phyloP scores from a whole-genome alignment of 352 stramenopile genomes.

The Saprolegnia diclina region DNA sequence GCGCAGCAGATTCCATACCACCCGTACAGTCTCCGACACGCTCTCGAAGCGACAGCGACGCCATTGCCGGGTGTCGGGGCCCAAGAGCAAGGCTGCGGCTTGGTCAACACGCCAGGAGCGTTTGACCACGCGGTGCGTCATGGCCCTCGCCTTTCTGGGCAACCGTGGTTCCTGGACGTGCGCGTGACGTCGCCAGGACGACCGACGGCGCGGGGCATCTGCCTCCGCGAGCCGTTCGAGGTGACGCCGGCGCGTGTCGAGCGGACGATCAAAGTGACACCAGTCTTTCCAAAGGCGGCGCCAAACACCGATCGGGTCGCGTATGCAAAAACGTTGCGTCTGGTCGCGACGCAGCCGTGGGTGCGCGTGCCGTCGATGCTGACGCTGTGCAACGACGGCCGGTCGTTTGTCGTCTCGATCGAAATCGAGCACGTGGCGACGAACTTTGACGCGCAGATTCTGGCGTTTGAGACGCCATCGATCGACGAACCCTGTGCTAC shows the following conservation, averaged over 20 bases:
- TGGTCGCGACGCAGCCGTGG: slow-evolving; percentile 78
- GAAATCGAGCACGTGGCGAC: slow-evolving; percentile 79
- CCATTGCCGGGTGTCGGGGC: slow-evolving; percentile 56
- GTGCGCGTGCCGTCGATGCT: slow-evolving; percentile 77
- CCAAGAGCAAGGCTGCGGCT: slow-evolving; percentile 67
- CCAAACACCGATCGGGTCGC: slow-evolving; percentile 70
- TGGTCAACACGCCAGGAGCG: slow-evolving; percentile 72
- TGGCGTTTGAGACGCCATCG: slow-evolving; percentile 65
- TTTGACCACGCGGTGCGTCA: slow-evolving; percentile 54
- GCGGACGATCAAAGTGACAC: slow-evolving; percentile 81
- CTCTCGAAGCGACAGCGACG: slow-evolving; percentile 78
- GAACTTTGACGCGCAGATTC: slow-evolving; percentile 72
- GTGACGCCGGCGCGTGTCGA: slow-evolving; percentile 47
- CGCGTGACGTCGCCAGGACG: slow-evolving; percentile 17
- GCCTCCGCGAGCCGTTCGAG: slow-evolving; percentile 71
- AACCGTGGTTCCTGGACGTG: slow-evolving; percentile 38
- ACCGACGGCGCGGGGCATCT: slow-evolving; percentile 57
- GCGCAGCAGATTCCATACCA: slow-evolving; percentile 67
- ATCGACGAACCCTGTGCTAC: no score
- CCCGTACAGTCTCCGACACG: slow-evolving; percentile 80
- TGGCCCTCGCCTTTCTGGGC: slow-evolving; percentile 48
- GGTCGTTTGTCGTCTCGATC: slow-evolving; percentile 86
- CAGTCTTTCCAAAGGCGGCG: slow-evolving; percentile 78
- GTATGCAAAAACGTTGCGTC: slow-evolving; percentile 83
- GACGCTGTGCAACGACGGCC: slow-evolving; percentile 81